Percentiles rank a stretch among this genome's conserved stretches.
These are phyloP conservation scores for Cucurbita maxima DNA, from an alignment of 306 rosid species.

Conservation along the genomic window DNA sequence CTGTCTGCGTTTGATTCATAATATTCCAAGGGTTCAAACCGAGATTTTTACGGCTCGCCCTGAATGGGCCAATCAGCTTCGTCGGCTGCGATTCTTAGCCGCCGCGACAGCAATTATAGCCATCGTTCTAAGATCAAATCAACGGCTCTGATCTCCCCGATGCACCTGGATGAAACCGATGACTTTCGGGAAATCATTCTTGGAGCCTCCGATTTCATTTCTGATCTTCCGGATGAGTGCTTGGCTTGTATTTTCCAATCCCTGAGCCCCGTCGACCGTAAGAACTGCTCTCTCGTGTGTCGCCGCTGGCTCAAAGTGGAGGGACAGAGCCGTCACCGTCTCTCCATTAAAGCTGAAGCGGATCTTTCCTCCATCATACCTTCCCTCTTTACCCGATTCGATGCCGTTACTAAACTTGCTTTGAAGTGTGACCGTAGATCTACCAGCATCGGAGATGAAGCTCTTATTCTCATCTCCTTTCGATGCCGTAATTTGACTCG, in stretches of 20 bases:
- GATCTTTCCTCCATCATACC: constrained; percentile 38
- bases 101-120: constrained; percentile 32
- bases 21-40: constrained; percentile 10
- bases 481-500: constrained; percentile 85
- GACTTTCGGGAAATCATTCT: not conserved
- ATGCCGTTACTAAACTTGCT: constrained; percentile 81
- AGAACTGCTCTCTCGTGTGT: constrained; percentile 74
- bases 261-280: constrained; percentile 65
- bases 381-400: constrained; percentile 69
- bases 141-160: constrained; percentile 40
- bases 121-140: constrained; percentile 39
- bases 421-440: constrained; percentile 87
- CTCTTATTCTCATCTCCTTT: constrained; percentile 47
- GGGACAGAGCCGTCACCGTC: constrained; percentile 88
- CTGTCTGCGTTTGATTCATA: constrained; percentile 1
- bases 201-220: constrained; percentile 35
- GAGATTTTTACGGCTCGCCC: constrained; percentile 6
- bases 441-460: constrained; percentile 57
- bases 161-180: constrained; percentile 11
- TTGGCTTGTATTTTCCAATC: constrained; percentile 68
- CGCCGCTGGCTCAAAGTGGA: constrained; percentile 75
- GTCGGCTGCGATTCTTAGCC: constrained; percentile 31
- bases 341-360: constrained; percentile 57
- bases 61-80: constrained; percentile 95
- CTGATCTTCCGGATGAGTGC: constrained; percentile 83